Conservation (phyloP, 768 basidiomycete genomes). For the Arthromyces matolae region DNA sequence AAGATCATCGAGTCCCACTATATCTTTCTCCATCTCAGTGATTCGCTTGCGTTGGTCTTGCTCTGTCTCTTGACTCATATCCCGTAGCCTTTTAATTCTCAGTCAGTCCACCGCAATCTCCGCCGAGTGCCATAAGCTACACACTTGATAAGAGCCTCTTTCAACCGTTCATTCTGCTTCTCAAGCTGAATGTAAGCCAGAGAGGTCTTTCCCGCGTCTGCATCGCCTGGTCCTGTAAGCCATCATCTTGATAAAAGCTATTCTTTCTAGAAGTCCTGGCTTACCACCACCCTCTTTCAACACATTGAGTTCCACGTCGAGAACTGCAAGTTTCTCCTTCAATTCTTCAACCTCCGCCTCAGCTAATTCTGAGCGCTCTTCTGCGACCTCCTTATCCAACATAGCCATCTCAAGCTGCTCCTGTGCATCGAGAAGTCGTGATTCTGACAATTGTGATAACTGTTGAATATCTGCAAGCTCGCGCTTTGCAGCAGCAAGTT, state of each 20-base stretch:
- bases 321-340: constrained; percentile 71
- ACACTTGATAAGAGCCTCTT: constrained; percentile 87
- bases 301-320: constrained; percentile 82
- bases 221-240: constrained; percentile 18
- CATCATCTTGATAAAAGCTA: background rate
- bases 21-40: constrained; percentile 85
- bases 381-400: constrained; percentile 95
- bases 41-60: constrained; percentile 79
- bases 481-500: constrained; percentile 71
- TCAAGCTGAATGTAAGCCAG: constrained; percentile 83
- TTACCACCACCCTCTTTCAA: constrained; percentile 55
- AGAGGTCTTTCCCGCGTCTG: constrained; percentile 47
- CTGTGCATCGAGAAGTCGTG: constrained; percentile 68
- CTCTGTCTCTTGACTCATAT: constrained; percentile 85
- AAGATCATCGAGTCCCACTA: constrained; percentile 72
- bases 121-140: background rate
- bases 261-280: too few relatives aligned
- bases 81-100: constrained; percentile 61
- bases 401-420: constrained; percentile 94
- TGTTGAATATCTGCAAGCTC: constrained; percentile 76
- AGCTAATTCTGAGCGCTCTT: constrained; percentile 82
- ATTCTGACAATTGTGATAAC: constrained; percentile 67
- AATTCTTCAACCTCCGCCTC: constrained; percentile 76
- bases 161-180: constrained; percentile 93
- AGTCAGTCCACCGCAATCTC: constrained; percentile 1